Evolutionary conservation across 2,329 filamentous ascomycete species (phyloP).

Genomic region (Arthrobotrys musiformis): DNA sequence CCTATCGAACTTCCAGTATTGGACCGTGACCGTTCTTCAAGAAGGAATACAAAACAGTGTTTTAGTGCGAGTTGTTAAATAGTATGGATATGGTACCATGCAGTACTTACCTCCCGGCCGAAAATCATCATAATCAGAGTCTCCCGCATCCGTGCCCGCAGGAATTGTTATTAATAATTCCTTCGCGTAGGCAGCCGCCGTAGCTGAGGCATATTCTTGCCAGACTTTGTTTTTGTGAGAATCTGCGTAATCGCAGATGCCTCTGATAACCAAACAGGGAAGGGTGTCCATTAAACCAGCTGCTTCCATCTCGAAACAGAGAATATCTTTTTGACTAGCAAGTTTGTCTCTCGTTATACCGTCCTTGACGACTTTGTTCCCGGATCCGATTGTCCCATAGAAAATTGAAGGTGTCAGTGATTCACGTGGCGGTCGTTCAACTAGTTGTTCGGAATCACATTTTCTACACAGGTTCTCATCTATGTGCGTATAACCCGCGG

Average conservation of each 20-base stretch:
- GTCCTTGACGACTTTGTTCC: constrained; percentile 7
- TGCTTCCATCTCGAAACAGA: constrained; percentile 17
- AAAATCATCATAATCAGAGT: not conserved
- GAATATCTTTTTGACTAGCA: constrained; percentile 11
- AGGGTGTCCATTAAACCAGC: constrained; percentile 15
- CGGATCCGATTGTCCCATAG: constrained; percentile 6
- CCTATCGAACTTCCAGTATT: constrained; percentile 5
- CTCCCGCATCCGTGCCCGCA: too few relatives aligned
- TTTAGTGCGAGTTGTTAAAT: not conserved
- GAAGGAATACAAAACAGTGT: not conserved
- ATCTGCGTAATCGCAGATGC: constrained; percentile 15
- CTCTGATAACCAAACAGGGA: constrained; percentile 1
- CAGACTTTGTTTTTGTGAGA: constrained; percentile 23
- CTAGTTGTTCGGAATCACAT: not conserved
- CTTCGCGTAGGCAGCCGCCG: constrained; percentile 12
- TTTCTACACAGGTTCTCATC: not conserved
- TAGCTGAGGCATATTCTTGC: constrained; percentile 16
- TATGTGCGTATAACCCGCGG: not conserved
- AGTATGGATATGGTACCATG: not conserved
- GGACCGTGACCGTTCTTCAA: not conserved
- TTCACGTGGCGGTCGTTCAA: not conserved
- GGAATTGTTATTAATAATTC: constrained; percentile 6
- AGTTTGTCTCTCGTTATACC: constrained; percentile 7
- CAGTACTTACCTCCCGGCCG: not conserved
- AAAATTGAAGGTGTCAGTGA: not conserved